Percentiles rank a stretch among this genome's conserved stretches.
These are phyloP conservation scores for Diaporthe capsici DNA, from an alignment of 2,329 filamentous ascomycete genomes.

Conservation along the genomic window DNA sequence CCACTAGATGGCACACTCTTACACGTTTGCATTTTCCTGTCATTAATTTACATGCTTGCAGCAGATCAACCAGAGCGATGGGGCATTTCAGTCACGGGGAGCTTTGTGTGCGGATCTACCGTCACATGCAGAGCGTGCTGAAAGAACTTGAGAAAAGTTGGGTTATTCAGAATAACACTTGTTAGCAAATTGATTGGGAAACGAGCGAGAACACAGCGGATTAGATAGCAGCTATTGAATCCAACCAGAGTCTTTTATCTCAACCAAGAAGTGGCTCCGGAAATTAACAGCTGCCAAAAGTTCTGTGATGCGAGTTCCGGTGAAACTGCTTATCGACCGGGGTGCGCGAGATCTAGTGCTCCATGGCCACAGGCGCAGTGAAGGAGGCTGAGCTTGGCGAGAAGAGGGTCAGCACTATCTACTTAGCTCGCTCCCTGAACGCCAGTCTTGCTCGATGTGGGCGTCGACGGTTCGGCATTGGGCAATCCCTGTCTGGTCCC, in stretches of 20 bases:
- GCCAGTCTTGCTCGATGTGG: neutral
- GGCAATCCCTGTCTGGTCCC: neutral
- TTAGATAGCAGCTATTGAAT: neutral
- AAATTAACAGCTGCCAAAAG: neutral
- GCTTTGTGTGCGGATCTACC: neutral
- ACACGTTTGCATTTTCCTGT: neutral
- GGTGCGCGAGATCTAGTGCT: neutral
- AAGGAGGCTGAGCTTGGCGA: conserved; percentile 30
- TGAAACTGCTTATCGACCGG: neutral
- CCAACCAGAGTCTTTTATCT: neutral
- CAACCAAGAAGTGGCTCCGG: neutral
- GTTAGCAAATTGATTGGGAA: neutral
- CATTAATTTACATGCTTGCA: neutral
- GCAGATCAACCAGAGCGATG: neutral
- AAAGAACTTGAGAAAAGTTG: neutral
- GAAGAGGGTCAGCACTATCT: conserved; percentile 13
- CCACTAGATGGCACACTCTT: neutral
- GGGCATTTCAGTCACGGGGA: neutral
- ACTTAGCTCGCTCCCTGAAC: neutral
- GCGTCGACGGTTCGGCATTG: neutral
- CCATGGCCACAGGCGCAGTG: neutral
- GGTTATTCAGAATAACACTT: neutral
- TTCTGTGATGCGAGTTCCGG: neutral
- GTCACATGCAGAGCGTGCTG: neutral
- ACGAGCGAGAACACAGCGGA: neutral